phyloP scores from a whole-genome alignment of 805 yeast species.

The Candida ulmi region DNA sequence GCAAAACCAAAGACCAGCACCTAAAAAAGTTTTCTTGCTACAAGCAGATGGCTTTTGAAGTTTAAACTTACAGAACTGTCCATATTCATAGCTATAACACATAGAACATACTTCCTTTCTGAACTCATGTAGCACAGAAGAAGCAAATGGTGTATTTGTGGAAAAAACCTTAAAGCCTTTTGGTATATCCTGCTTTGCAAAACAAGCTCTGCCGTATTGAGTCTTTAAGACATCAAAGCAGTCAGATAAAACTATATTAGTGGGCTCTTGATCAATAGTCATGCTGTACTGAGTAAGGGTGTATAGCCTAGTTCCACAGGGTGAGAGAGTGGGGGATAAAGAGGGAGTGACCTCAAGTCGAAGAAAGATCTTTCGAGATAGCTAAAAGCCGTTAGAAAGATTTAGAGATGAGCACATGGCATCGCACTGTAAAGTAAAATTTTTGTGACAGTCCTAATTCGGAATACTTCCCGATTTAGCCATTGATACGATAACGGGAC shows the following conservation, averaged over 20 bases:
- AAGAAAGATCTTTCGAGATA: too few relatives aligned
- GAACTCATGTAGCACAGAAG: constrained; percentile 45
- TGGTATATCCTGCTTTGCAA: constrained; percentile 36
- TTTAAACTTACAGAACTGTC: constrained; percentile 40
- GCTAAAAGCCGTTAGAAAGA: too few relatives aligned
- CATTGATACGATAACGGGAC: too few relatives aligned
- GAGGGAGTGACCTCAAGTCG: too few relatives aligned
- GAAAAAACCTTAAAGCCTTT: constrained; percentile 34
- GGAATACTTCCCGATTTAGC: too few relatives aligned
- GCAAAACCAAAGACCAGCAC: constrained; percentile 51
- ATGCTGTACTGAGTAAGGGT: too few relatives aligned
- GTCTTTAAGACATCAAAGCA: constrained; percentile 33
- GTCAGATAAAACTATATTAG: constrained; percentile 23
- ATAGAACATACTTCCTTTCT: constrained; percentile 56
- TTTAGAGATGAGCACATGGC: too few relatives aligned
- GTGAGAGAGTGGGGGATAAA: background rate
- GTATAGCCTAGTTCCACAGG: constrained; percentile 2
- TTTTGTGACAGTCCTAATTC: too few relatives aligned
- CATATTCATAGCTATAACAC: constrained; percentile 46
- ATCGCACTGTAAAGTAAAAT: too few relatives aligned
- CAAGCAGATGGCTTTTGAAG: constrained; percentile 12
- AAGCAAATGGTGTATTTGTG: constrained; percentile 39
- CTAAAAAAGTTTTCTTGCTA: constrained; percentile 21
- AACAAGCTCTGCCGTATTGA: constrained; percentile 58
- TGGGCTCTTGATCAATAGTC: constrained; percentile 9